Percentiles rank a stretch among this genome's conserved stretches.
phyloP scores from a whole-genome alignment of 208 protist species.

The Crithidia thermophila region DNA sequence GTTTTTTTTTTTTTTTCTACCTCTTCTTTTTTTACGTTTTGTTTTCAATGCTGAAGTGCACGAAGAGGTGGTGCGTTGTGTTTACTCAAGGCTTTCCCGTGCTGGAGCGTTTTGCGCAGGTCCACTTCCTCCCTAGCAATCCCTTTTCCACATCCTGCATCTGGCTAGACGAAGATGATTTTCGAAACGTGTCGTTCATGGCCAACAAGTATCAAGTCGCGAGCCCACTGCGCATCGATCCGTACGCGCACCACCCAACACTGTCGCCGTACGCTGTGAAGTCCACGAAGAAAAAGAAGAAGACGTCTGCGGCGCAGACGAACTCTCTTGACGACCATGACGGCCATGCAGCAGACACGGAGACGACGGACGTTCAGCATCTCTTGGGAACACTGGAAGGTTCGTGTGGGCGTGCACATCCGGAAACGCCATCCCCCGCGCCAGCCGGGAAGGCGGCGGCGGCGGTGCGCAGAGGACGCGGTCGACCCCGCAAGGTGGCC shows the following conservation, averaged over 20 bases:
- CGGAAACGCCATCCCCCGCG: too few relatives aligned
- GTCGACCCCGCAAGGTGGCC: not conserved
- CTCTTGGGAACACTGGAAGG: too few relatives aligned
- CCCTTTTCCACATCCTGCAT: constrained; percentile 54
- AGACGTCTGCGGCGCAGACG: not conserved
- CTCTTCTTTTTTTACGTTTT: constrained; percentile 5
- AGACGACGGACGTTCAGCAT: not conserved
- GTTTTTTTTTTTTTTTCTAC: constrained; percentile 9
- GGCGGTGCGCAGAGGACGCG: not conserved
- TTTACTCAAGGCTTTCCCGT: constrained; percentile 71
- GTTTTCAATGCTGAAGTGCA: constrained; percentile 34
- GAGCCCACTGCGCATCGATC: constrained; percentile 40
- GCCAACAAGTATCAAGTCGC: not conserved
- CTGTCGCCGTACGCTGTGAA: constrained; percentile 38
- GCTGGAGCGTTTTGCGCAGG: constrained; percentile 55
- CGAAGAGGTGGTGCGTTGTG: constrained; percentile 34
- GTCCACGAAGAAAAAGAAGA: not conserved
- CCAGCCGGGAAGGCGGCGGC: too few relatives aligned
- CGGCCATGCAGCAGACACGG: too few relatives aligned
- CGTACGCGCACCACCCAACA: constrained; percentile 48
- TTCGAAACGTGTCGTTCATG: constrained; percentile 3
- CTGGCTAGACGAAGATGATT: constrained; percentile 75
- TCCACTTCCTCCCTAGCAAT: constrained; percentile 49
- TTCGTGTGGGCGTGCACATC: too few relatives aligned
- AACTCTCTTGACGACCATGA: too few relatives aligned